Conservation (phyloP, 2,329 filamentous ascomycete species). For the Cercospora sp. region DNA sequence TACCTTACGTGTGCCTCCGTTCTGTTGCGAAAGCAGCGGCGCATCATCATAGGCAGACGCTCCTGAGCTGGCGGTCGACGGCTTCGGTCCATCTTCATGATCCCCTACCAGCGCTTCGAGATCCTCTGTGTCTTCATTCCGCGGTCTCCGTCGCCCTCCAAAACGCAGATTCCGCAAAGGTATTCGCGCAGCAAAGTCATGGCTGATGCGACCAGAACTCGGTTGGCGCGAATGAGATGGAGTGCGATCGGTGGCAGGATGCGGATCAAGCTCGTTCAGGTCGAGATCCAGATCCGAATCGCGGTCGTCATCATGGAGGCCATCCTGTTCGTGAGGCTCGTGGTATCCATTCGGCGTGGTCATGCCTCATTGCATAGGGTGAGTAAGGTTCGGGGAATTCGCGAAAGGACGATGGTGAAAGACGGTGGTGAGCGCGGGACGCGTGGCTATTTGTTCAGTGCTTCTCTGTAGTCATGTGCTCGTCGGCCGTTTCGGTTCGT, state of each 20-base stretch:
- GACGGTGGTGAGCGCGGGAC: background rate
- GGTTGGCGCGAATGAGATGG: conserved; percentile 18
- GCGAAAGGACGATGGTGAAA: background rate
- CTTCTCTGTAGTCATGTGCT: background rate
- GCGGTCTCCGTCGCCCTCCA: conserved; percentile 45
- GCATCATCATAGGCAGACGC: conserved; percentile 65
- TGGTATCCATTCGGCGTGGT: conserved; percentile 49
- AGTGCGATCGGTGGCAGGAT: conserved; percentile 29
- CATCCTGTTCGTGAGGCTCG: conserved; percentile 63
- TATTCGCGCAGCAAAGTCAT: conserved; percentile 58
- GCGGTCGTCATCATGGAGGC: conserved; percentile 51
- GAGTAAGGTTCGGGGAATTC: conserved; percentile 4
- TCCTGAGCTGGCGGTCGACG: conserved; percentile 48
- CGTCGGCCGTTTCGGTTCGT: background rate
- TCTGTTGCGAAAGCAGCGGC: conserved; percentile 58
- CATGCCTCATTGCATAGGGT: conserved; percentile 45
- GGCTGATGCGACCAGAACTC: conserved; percentile 28
- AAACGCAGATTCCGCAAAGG: conserved; percentile 64
- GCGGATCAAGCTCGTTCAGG: conserved; percentile 75
- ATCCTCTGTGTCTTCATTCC: conserved; percentile 63
- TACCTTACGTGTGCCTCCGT: conserved; percentile 19
- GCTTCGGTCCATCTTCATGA: conserved; percentile 47
- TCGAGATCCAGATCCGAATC: conserved; percentile 78
- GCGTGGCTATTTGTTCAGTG: background rate
- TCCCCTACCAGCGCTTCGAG: conserved; percentile 63